Evolutionary conservation across 805 yeast genomes (phyloP), one percentile per base, ranked within the genome.

Genomic region (Spencermartinsiella europaea): DNA sequence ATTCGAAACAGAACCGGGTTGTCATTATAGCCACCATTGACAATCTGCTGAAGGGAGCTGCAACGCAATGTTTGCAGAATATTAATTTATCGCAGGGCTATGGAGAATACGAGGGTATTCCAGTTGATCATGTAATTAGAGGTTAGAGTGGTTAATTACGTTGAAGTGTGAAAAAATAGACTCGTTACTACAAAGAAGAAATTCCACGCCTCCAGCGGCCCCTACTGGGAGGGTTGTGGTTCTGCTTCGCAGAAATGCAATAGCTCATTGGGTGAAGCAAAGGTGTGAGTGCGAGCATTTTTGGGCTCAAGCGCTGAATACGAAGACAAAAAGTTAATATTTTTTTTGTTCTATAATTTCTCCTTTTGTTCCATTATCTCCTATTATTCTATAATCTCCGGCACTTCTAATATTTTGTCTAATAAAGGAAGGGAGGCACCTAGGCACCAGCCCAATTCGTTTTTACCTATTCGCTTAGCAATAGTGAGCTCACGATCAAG

Each of bases 31-130:
- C 96, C 19, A 89, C 97, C 3, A 91, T 93, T 58, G 99, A 93
- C 64, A 93, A 93, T 67, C 74, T 93, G 62, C 76, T 93, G 63
- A 93, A 93, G 73, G 99, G 99, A 55, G 99, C 99, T 38, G 95
- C 97, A 39, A 93, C 99, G 15, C 99, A 93, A 71, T 91, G 98
- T 71, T 68, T 93, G 66, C 99, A 93, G 69, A 93, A 93, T 73
- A 85, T 95, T 66, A 93, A 93, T 68, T 74, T 93, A 67, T 85
- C 87, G 4, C 70, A 85, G 71, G 90, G 90, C 20, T 93, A 87
- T 67, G 91, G 85, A 41, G 99, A 93, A 70, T 91, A 85, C 62
- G 96, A 82, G 45, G 98, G 98, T 59, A 93, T 93, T 61, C 97
- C 99, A 41, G 47, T 68, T 42, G 69, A 67, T 33, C 48, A 41